Evolutionary conservation across 2,329 filamentous ascomycete species (phyloP), one percentile per base, ranked within the genome.

Genomic region (Arthrobotrys sphaeroides): DNA sequence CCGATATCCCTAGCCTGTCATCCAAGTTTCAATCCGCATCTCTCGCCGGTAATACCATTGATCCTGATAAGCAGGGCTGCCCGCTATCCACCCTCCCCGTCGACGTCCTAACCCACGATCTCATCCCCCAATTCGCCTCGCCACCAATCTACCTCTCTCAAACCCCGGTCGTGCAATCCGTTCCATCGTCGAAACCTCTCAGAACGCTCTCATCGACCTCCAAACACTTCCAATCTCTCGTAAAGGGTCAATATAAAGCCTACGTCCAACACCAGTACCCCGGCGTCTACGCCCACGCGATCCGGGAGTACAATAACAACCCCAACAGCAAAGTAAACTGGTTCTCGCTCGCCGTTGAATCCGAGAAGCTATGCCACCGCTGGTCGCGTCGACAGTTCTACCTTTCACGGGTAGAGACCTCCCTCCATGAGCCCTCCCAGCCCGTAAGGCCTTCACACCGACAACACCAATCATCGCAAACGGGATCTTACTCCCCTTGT

Each of bases 241-340:
- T 75, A 22, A 55, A 42, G 18, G 43, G 36, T n/a, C 64, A 75
- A 49, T 75, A 75, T 31, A 61, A 64, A 13, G 65, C 64, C 22
- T 75, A 75, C 42, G 18, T 68, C 13, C 72, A 75, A 33, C 42
- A 62, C 24, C 72, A 75, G 20, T 75, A 65, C 31, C 72, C 72
- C 2, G 16, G 20, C 24, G 40, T 75, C 57, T 69, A 69, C 49
- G 28, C 57, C 10, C 22, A 59, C 22, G 33, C 26, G 13, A 45
- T 68, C 38, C 20, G 45, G 10, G 18, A 24, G 6, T 2, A 26
- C 10, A 7, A 12, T 20, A 24, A 38, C 18, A 12, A 24, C 22
- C 45, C 69, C 22, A 36, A 64, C 22, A n/a, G n/a, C n/a, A 42
- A 22, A 0, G 38, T 75, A 18, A 55, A 69, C 22, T 75, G 72